Percentiles rank a stretch among this genome's conserved stretches.
These are phyloP conservation scores for Cladosporium phlei DNA, from an alignment of 2,329 filamentous ascomycete species.

Conservation along the genomic window DNA sequence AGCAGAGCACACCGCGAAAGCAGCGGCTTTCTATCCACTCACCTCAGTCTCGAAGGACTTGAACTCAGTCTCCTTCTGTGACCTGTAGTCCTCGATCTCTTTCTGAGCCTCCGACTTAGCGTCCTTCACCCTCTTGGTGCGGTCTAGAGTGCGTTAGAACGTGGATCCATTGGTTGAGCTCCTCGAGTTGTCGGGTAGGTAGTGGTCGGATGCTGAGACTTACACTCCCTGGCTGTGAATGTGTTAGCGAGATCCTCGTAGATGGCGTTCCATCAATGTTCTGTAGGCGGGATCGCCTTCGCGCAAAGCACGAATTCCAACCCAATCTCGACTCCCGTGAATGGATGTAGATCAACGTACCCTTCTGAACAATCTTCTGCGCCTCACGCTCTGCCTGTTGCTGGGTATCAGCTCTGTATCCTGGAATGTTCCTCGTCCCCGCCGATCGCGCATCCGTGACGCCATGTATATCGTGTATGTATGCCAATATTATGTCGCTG, in stretches of 20 bases:
- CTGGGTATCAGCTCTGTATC: slow-evolving; percentile 32
- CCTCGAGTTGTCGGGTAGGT: no score
- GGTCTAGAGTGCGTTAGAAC: slow-evolving; percentile 53
- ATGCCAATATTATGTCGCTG: not conserved
- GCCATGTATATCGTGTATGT: not conserved
- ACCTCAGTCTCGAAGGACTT: slow-evolving; percentile 87
- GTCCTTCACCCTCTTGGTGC: slow-evolving; percentile 95
- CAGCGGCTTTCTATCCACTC: no score
- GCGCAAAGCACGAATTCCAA: no score
- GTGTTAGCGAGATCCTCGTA: no score
- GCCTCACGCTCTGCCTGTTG: slow-evolving; percentile 90
- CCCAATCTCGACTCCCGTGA: no score
- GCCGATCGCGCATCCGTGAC: not conserved
- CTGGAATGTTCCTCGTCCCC: not conserved
- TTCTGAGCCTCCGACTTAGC: slow-evolving; percentile 95
- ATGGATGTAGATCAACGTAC: no score
- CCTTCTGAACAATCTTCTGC: slow-evolving; percentile 97
- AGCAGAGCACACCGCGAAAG: no score
- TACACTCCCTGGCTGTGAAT: slow-evolving; percentile 77
- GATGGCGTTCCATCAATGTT: no score
- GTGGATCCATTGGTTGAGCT: slow-evolving; percentile 4
- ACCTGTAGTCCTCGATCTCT: slow-evolving; percentile 90
- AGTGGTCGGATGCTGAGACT: slow-evolving; percentile 18
- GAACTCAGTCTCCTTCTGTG: slow-evolving; percentile 88
- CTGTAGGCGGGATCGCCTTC: no score